A percentile compares a stretch with the other conserved stretches of the same genome.
Conservation (phyloP, 306 rosid species). For the Oxytropis ochrocephala region DNA sequence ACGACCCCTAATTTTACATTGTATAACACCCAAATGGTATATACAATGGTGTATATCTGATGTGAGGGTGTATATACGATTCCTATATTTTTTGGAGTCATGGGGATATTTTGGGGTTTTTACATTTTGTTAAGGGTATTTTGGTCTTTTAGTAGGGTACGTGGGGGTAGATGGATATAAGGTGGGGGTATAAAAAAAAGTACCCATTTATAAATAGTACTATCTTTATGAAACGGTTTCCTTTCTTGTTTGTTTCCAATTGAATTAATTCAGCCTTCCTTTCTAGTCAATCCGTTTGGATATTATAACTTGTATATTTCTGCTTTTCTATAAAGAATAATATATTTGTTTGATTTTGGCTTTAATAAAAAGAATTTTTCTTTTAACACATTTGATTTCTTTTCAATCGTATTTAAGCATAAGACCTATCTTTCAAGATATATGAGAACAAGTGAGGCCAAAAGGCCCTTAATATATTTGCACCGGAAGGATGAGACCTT, state of each 20-base stretch:
- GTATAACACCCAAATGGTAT: no score
- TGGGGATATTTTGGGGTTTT: no score
- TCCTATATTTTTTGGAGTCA: no score
- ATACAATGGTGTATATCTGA: no score
- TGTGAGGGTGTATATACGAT: no score
- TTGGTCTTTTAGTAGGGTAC: no score
- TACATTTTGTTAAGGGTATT: no score
- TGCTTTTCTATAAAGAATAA: no score
- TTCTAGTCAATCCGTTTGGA: background rate
- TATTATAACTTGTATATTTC: background rate
- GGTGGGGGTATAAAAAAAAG: no score
- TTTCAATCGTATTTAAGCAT: background rate
- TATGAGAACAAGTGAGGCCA: background rate
- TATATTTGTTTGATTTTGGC: background rate
- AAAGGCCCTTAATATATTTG: background rate
- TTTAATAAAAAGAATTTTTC: slow-evolving; percentile 1
- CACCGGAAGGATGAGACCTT: slow-evolving; percentile 3
- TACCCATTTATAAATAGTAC: no score
- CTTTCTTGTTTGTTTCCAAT: background rate
- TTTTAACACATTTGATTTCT: background rate
- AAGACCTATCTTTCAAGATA: background rate
- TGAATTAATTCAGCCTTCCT: background rate
- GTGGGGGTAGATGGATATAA: no score
- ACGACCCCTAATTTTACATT: no score
- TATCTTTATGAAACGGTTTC: background rate